Evolutionary conservation across 306 rosid species (phyloP).

Genomic region (Fragaria iinumae): DNA sequence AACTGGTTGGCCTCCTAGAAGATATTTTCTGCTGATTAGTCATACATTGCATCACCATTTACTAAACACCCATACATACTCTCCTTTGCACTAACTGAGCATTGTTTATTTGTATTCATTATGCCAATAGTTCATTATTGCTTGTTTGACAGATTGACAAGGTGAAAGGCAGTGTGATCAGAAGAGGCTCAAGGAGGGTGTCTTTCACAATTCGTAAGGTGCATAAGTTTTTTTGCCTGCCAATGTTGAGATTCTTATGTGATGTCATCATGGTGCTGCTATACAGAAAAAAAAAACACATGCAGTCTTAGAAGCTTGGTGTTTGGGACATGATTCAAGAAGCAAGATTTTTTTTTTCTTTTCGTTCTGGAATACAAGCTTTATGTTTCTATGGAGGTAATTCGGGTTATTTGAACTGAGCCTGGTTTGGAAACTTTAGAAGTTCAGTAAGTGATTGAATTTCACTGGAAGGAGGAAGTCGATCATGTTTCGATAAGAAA

Average conservation of each 20-base stretch:
- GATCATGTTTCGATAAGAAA: not conserved
- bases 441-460: not conserved
- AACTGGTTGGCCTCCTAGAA: too few relatives aligned
- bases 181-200: slow-evolving; percentile 79
- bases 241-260: not conserved
- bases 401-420: not conserved
- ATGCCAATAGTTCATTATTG: slow-evolving; percentile 10
- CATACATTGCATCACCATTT: not conserved
- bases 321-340: not conserved
- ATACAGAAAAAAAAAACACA: not conserved
- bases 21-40: not conserved
- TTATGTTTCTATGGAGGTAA: not conserved
- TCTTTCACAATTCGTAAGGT: slow-evolving; percentile 89
- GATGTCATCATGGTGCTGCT: not conserved
- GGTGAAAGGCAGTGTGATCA: slow-evolving; percentile 55
- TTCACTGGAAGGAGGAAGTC: not conserved
- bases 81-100: not conserved
- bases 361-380: too few relatives aligned
- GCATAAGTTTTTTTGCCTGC: slow-evolving; percentile 15
- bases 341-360: not conserved
- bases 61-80: not conserved
- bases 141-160: slow-evolving; percentile 56
- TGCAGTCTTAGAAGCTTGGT: not conserved
- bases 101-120: slow-evolving; percentile 11
- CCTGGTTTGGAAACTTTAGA: not conserved